Evolutionary conservation across 345 rosid species (phyloP), one percentile per base, ranked within the genome.

Genomic region (Aquilaria sinensis): DNA sequence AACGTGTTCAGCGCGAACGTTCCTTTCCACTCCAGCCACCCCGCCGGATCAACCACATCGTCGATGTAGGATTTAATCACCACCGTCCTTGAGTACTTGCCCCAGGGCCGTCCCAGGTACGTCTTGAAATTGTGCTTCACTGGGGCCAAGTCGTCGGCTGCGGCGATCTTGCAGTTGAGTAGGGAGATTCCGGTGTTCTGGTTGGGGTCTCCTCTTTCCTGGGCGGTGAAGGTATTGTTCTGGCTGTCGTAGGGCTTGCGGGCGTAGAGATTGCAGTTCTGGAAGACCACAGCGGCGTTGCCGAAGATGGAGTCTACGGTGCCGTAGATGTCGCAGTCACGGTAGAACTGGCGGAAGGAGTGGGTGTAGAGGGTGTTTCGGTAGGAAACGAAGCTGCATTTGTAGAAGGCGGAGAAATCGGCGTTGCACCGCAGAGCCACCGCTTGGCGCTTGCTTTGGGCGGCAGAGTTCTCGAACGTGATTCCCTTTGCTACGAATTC

Each of bases 81-180:
- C 53, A 82, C 88, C 2, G 94, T 92, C 78, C 97, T 79, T 0
- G 97, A 91, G 59, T 77, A 88, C 54, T 65, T 68, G 60, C 71
- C 88, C 97, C 96, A 91, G 0, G 97, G 97, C 34, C 97, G 84
- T 2, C 96, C 97, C 10, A 88, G 67, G 68, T 77, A 91, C 0
- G 87, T 81, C 64, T 72, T 59, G 72, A 80, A 82, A 9, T 69
- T 49, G 2, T 81, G 65, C 63, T 79, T 71, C 0, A 70, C 83
- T 0, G 96, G 89, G 30, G 82, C 71, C 14, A 89, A 69, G 62
- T 92, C 96, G 0, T 80, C 62, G 0, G 92, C 89, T 0, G 96
- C 94, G 3, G 84, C 72, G 2, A 92, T 49, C 70, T 86, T 92
- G 75, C 82, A 72, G 31, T 83, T 78, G 46, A 81, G 62, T 54